phyloP scores from a whole-genome alignment of 2,329 filamentous ascomycete genomes.

The Aspergillus neotritici region DNA sequence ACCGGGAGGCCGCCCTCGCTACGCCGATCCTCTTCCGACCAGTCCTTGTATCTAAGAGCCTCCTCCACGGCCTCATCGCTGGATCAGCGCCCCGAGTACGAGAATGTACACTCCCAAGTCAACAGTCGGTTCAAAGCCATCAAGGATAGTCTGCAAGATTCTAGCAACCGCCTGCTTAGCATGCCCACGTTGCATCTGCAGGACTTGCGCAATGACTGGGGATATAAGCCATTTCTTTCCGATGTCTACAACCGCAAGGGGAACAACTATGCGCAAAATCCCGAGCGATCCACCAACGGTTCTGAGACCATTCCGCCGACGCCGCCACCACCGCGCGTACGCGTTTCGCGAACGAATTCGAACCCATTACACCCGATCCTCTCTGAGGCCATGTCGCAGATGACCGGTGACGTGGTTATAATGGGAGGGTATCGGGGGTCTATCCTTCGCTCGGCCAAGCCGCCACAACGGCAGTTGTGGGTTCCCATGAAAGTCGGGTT shows the following conservation, averaged over 20 bases:
- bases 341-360: slow-evolving; percentile 19
- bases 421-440: slow-evolving; percentile 89
- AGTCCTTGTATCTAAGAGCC: slow-evolving; percentile 66
- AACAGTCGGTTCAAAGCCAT: slow-evolving; percentile 89
- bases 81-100: slow-evolving; percentile 76
- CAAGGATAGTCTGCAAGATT: slow-evolving; percentile 78
- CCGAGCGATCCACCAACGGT: slow-evolving; percentile 3
- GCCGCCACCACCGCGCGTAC: slow-evolving; percentile 8
- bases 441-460: slow-evolving; percentile 74
- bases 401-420: slow-evolving; percentile 80
- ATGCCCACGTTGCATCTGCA: slow-evolving; percentile 42
- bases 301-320: no score
- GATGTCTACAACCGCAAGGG: slow-evolving; percentile 21
- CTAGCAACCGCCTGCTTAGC: slow-evolving; percentile 60
- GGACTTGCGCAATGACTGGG: slow-evolving; percentile 34
- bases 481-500: slow-evolving; percentile 88
- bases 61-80: slow-evolving; percentile 75
- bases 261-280: slow-evolving; percentile 8
- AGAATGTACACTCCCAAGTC: slow-evolving; percentile 73
- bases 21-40: slow-evolving; percentile 65
- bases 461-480: slow-evolving; percentile 84
- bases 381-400: slow-evolving; percentile 58
- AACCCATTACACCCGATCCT: slow-evolving; percentile 40
- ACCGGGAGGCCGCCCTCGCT: slow-evolving; percentile 34
- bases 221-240: slow-evolving; percentile 27